Evolutionary conservation across 2,329 filamentous ascomycete species (phyloP), one percentile per base, ranked within the genome.

Genomic region (Passalora sequoiae): DNA sequence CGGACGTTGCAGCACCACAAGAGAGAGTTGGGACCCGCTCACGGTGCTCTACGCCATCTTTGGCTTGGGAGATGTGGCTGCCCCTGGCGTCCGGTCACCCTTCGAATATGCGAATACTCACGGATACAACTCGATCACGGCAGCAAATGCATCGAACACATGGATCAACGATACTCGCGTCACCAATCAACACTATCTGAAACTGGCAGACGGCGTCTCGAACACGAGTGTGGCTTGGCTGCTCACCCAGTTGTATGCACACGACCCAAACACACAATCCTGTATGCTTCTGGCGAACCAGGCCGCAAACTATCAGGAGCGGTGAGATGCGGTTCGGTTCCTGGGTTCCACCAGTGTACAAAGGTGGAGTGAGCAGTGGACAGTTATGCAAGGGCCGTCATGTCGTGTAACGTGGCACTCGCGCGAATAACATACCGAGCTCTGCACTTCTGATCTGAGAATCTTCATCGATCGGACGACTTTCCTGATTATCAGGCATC

Each of bases 141-240:
- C 13, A 17, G 30, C 27, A 16, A 43, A 43, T 28, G 49, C 37
- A 6, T 21, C 40, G 17, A 52, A 52, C 36, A 43, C 46, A 6
- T 52, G 49, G 49, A 40, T 52, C 5, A 24, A 50, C 25, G 50
- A 50, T 40, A 66, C 16, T 51, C 41, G 22, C 12, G 40, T 41
- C 27, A 48, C 28, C 38, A 53, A 49, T 38, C 53, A 43, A 47
- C 47, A 47, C 47, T 42, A 45, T 49, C 19, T 56, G 36, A 43
- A 36, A 13, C 42, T 54, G 40, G 42, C 40, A 12, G 44, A 49
- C 10, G 51, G 51, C 7, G 40, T 54, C 8, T 35, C 24, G 0
- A 44, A 48, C 15, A 25, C 13, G 17, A 36, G 20, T 27, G 44
- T 55, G 21, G 50, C 46, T 12, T 30, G 33, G 35, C 33, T 53